phyloP scores from a whole-genome alignment of 2,329 filamentous ascomycete genomes.

The Rutstroemia sp. region DNA sequence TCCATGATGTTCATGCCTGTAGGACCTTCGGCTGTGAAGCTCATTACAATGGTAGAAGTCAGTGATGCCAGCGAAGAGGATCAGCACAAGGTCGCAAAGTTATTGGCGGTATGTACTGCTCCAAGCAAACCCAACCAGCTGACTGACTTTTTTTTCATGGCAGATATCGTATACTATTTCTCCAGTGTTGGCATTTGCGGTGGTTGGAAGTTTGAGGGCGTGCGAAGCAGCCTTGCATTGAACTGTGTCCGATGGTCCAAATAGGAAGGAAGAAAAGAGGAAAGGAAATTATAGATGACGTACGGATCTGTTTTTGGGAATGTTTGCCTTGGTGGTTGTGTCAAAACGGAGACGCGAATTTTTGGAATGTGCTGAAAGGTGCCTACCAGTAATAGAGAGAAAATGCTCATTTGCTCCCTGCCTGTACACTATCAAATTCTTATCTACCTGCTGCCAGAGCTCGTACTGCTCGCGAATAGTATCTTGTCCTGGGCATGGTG shows the following conservation, averaged over 20 bases:
- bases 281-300: background rate
- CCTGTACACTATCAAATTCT: too few relatives aligned
- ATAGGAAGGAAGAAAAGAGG: background rate
- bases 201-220: constrained; percentile 31
- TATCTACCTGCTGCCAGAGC: too few relatives aligned
- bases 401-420: too few relatives aligned
- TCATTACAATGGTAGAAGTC: constrained; percentile 39
- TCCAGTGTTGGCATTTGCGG: constrained; percentile 32
- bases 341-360: too few relatives aligned
- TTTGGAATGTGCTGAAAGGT: too few relatives aligned
- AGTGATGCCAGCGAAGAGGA: constrained; percentile 33
- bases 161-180: constrained; percentile 34
- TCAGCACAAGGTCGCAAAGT: constrained; percentile 37
- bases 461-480: too few relatives aligned
- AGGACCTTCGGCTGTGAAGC: constrained; percentile 40
- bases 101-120: constrained; percentile 32
- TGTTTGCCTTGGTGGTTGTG: too few relatives aligned
- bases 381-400: too few relatives aligned
- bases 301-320: too few relatives aligned
- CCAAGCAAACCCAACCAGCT: too few relatives aligned
- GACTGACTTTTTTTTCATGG: background rate
- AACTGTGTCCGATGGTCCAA: background rate
- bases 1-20: constrained; percentile 42
- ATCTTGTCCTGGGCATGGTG: too few relatives aligned
- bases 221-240: constrained; percentile 22